Base-by-base conservation (phyloP, 164 flowering plant genomes). In the Dillenia suffruticosa region DNA sequence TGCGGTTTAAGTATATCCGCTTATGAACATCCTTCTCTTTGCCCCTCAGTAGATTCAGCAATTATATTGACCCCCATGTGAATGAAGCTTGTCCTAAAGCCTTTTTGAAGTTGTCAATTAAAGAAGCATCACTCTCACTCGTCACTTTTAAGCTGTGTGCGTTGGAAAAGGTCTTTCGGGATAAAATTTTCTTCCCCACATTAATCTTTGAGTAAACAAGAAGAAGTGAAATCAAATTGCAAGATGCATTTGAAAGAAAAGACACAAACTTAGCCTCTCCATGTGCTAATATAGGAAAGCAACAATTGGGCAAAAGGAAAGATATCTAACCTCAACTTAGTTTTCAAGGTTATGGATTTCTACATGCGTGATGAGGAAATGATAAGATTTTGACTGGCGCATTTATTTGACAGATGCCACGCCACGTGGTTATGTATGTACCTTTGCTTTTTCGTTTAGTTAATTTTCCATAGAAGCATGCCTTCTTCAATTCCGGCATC, bases 401-500 rank as follows among this genome's bases (percentile, higher is more conserved):
- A 77, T 72, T 68, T 66, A 74, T 68, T 72, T 52, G 75, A 57
- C 62, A 63, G 70, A 81, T 49, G 63, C 70, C 66, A 53, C 63
- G 47, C 74, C 87, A 81, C 79, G 70, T 82, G 87, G 80, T 70
- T 13, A 46, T 50, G 24, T 64, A 12, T 61, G 40, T 13, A 59
- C 86, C 88, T 61, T 73, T 79, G 69, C 84, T 86, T 79, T 82
- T 66, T 72, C 72, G 74, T 67, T 63, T 71, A 26, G 32, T 26
- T 26, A 2, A 59, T 63, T 68, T 71, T 56, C 63, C 58, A 15
- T 61, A 63, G 71, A 26, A 61, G 60, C 68, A 58, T 65, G 79
- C 73, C 74, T 74, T 76, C 69, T 76, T 59, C 70, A 79, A 76
- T 82, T 78, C 74, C 63, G 63, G 82, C 84, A 74, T 80, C 82